Conservation (phyloP, 2,329 filamentous ascomycete genomes). For the Fusarium paranaense region DNA sequence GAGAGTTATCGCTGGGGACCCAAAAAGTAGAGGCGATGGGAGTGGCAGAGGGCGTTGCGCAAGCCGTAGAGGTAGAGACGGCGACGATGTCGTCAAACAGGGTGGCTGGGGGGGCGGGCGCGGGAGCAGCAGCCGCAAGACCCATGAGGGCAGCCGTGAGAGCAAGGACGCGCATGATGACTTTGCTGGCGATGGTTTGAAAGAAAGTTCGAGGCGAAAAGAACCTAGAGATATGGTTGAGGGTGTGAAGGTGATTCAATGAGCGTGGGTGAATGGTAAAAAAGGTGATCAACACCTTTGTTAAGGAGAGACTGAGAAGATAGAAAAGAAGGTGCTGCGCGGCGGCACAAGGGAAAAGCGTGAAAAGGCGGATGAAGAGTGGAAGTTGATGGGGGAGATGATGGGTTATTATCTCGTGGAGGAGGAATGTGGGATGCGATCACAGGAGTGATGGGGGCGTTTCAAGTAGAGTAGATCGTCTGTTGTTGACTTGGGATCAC, state of each 20-base stretch:
- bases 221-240: neutral
- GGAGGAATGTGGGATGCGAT: constrained; percentile 18
- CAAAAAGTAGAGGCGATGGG: constrained; percentile 37
- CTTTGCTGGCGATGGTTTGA: neutral
- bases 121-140: constrained; percentile 31
- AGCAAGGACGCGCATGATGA: constrained; percentile 24
- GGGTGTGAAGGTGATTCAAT: constrained; percentile 15
- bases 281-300: constrained; percentile 32
- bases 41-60: constrained; percentile 2
- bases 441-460: constrained; percentile 31
- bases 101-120: neutral
- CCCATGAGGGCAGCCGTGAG: constrained; percentile 21
- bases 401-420: neutral
- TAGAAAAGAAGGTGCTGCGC: constrained; percentile 16
- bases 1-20: constrained; percentile 37
- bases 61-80: constrained; percentile 28
- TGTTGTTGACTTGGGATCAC: constrained; percentile 6
- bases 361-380: neutral
- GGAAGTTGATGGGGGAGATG: neutral
- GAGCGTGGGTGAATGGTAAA: constrained; percentile 19
- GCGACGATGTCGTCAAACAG: constrained; percentile 24
- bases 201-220: neutral
- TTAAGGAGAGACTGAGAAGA: constrained; percentile 37
- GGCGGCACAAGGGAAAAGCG: constrained; percentile 6
- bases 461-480: constrained; percentile 38